Evolutionary conservation across 371 early-diverging fungal genomes (phyloP).

Genomic region (Zopfochytrium polystomum): DNA sequence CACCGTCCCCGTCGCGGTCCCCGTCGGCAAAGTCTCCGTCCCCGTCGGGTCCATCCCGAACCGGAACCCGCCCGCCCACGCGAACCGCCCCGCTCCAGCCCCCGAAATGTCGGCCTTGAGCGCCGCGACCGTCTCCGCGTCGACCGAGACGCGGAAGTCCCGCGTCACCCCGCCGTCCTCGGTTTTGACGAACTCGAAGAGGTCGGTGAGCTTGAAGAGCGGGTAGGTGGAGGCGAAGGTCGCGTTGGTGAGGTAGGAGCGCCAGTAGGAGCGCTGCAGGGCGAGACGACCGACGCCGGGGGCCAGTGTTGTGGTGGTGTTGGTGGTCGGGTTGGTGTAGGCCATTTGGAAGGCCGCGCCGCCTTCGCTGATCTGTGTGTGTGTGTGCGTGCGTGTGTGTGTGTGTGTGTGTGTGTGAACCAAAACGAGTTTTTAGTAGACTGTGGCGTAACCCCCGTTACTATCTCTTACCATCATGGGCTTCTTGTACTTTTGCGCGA

Average conservation of each 20-base stretch:
- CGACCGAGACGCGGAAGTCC: conserved; percentile 29
- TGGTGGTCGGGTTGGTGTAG: conserved; percentile 4
- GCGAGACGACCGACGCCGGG: conserved; percentile 29
- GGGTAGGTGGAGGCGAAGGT: conserved; percentile 26
- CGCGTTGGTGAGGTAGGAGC: conserved; percentile 28
- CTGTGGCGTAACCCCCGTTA: no score
- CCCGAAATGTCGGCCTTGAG: conserved; percentile 16
- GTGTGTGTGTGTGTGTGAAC: no score
- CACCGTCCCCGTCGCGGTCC: neutral
- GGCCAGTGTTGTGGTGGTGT: neutral
- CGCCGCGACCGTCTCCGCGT: conserved; percentile 20
- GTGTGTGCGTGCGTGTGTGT: no score
- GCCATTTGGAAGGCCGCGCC: conserved; percentile 32
- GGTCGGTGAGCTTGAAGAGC: conserved; percentile 28
- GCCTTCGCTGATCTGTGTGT: conserved; percentile 25
- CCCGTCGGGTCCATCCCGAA: conserved; percentile 12
- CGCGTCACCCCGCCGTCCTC: conserved; percentile 24
- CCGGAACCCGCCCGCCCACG: conserved; percentile 22
- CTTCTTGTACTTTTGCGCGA: conserved; percentile 20
- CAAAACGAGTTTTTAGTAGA: no score
- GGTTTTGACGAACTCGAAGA: conserved; percentile 35
- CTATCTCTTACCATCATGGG: conserved; percentile 35
- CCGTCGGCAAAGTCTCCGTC: neutral
- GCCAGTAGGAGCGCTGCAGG: conserved; percentile 32
- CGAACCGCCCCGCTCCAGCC: neutral